Conservation (phyloP, 2,329 filamentous ascomycete species). For the Gnomoniopsis sp. region DNA sequence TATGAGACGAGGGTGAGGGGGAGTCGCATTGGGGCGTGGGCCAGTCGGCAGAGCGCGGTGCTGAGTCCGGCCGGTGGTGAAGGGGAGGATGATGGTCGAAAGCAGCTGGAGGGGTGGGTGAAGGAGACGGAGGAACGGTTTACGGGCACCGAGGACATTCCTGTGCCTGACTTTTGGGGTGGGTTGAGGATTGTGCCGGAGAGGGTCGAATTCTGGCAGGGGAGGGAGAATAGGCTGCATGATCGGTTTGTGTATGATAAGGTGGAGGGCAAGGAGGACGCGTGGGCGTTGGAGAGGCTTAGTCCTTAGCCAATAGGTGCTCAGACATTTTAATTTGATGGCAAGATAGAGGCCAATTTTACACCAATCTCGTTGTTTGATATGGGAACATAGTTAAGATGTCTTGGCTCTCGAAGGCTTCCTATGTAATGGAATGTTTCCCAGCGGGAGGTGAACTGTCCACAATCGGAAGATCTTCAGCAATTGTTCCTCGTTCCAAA, state of each 20-base stretch:
- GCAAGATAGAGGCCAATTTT: too few species aligned
- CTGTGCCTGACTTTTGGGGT: constrained; percentile 92
- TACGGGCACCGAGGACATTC: constrained; percentile 72
- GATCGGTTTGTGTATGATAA: constrained; percentile 87
- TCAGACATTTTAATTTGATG: too few species aligned
- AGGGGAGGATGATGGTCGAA: constrained; percentile 62
- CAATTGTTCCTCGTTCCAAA: too few species aligned
- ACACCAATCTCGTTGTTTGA: too few species aligned
- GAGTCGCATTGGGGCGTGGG: constrained; percentile 87
- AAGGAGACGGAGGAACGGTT: constrained; percentile 74
- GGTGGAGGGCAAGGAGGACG: constrained; percentile 41
- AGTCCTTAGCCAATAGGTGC: constrained; percentile 53
- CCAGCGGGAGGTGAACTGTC: too few species aligned
- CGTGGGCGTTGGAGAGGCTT: constrained; percentile 69
- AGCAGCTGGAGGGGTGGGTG: constrained; percentile 73
- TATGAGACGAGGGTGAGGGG: constrained; percentile 71
- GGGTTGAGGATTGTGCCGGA: constrained; percentile 83
- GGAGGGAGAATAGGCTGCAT: constrained; percentile 82
- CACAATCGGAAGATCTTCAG: too few species aligned
- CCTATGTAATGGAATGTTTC: too few species aligned
- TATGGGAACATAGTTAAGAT: too few species aligned
- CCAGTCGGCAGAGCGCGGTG: constrained; percentile 81
- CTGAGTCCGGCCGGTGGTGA: constrained; percentile 43
- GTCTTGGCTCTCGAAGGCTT: too few species aligned
- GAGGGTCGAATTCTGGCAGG: constrained; percentile 94